Conservation (phyloP, 352 stramenopile genomes). For the Peronospora belbahrii region DNA sequence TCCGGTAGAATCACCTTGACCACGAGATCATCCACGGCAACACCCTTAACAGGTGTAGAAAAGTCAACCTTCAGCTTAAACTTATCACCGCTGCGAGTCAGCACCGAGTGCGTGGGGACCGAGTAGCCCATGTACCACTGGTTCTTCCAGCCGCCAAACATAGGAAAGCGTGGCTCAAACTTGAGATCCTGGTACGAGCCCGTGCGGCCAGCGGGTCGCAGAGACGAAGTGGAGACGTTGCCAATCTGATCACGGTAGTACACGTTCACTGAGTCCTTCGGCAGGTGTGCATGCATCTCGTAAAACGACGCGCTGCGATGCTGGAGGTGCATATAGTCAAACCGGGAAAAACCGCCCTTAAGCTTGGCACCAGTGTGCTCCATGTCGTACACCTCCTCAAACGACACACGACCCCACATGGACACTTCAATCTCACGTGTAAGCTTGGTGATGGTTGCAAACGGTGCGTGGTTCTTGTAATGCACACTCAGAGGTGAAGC, state of each 20-base stretch:
- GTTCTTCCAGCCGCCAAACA: constrained; percentile 87
- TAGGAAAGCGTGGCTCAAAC: constrained; percentile 78
- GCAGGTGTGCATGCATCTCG: constrained; percentile 57
- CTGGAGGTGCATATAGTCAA: constrained; percentile 70
- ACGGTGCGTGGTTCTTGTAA: constrained; percentile 84
- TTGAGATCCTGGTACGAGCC: constrained; percentile 55
- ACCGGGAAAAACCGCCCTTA: constrained; percentile 81
- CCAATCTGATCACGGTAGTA: constrained; percentile 90
- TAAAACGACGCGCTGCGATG: constrained; percentile 70
- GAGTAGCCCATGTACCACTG: constrained; percentile 87
- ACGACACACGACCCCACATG: constrained; percentile 84
- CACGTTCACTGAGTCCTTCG: constrained; percentile 74
- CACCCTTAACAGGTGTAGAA: constrained; percentile 70
- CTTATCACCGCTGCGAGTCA: constrained; percentile 48
- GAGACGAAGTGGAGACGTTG: constrained; percentile 81
- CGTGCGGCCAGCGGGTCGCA: constrained; percentile 35
- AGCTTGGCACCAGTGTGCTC: constrained; percentile 79
- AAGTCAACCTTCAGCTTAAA: constrained; percentile 86
- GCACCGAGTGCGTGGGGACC: constrained; percentile 71
- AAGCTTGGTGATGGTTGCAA: constrained; percentile 78
- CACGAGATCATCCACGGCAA: constrained; percentile 76
- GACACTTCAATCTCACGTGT: constrained; percentile 86
- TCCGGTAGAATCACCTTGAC: constrained; percentile 86
- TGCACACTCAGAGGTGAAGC: constrained; percentile 41
- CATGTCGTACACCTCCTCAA: constrained; percentile 86